Evolutionary conservation across 768 basidiomycete genomes (phyloP), one percentile per base, ranked within the genome.

Genomic region (Termitomyces sp.): DNA sequence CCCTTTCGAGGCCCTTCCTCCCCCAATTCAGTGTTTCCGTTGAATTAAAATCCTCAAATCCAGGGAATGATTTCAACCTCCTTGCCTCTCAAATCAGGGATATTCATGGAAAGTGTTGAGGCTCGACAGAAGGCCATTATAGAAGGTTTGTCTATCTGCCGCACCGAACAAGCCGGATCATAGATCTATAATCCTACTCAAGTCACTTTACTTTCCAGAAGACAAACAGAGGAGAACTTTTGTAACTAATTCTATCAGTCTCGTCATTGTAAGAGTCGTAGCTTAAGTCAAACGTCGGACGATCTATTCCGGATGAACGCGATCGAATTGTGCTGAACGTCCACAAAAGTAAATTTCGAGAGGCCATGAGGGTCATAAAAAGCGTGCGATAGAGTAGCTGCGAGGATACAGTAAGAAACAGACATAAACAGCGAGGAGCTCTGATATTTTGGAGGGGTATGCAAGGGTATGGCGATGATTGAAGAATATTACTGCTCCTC

Each of bases 401-500:
- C 64, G 48, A 61, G 46, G 62, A 59, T 57, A 60, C 53, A 55
- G 59, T 53, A 58, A 55, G 41, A 52, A 34, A 62, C 51, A 56
- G 53, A 58, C 60, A 55, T 57, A 64, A 54, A 57, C 49, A 47
- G 49, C 57, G 48, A 52, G 51, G 53, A 53, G 38, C 60, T 47
- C 53, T 38, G 50, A 54, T 41, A 54, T 60, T 56, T 58, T 55
- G 57, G 42, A 51, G 49, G 57, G 61, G 60, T 63, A 63, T 61
- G 56, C 42, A 46, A 58, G 56, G 58, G 34, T 60, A 54, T 63
- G 56, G 21, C 43, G n/a, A 14, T 67, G 61, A 70, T 67, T 62
- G 70, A 44, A 43, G 53, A 34, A 50, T 26, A 55, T 54, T 53
- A 74, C 57, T 88, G 83, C 54, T 88, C 87, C 53, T 87, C 87